These are phyloP conservation scores for Vigna trinervia DNA, from an alignment of 306 rosid species.

Conservation along the genomic window DNA sequence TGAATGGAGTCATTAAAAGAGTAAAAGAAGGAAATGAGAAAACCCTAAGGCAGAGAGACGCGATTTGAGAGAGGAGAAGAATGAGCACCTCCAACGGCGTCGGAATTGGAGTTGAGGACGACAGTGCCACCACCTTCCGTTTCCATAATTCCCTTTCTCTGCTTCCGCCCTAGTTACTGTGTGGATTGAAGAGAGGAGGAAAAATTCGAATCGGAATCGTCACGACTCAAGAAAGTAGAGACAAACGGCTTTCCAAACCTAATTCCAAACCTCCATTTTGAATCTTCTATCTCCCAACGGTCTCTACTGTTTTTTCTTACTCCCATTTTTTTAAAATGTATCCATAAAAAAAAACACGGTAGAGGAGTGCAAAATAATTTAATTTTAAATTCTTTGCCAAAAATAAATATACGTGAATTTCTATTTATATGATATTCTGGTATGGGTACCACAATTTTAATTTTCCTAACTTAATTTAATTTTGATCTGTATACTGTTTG, in stretches of 20 bases:
- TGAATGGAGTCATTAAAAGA: neutral
- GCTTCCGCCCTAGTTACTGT: neutral
- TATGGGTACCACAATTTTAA: neutral
- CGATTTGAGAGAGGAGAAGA: neutral
- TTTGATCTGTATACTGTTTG: neutral
- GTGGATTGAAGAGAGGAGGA: conserved; percentile 44
- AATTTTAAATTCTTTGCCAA: too few species aligned
- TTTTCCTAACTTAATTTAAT: neutral
- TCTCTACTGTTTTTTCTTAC: neutral
- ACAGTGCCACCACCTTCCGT: conserved; percentile 56
- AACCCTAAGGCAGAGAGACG: neutral
- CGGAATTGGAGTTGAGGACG: conserved; percentile 48
- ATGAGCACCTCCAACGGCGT: conserved; percentile 48
- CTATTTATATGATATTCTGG: neutral
- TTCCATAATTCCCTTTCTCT: conserved; percentile 7
- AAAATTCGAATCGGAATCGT: conserved; percentile 42
- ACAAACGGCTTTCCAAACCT: conserved; percentile 64
- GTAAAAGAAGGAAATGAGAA: neutral
- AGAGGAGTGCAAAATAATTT: too few species aligned
- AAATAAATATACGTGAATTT: too few species aligned
- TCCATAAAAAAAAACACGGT: too few species aligned
- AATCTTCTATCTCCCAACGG: neutral
- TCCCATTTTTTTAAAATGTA: neutral
- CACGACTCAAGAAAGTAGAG: neutral
- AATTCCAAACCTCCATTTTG: conserved; percentile 55